Percentiles rank a stretch among this genome's conserved stretches.
Evolutionary conservation across 495 filamentous ascomycete genomes (phyloP).

Genomic region (Penicillium angulare): DNA sequence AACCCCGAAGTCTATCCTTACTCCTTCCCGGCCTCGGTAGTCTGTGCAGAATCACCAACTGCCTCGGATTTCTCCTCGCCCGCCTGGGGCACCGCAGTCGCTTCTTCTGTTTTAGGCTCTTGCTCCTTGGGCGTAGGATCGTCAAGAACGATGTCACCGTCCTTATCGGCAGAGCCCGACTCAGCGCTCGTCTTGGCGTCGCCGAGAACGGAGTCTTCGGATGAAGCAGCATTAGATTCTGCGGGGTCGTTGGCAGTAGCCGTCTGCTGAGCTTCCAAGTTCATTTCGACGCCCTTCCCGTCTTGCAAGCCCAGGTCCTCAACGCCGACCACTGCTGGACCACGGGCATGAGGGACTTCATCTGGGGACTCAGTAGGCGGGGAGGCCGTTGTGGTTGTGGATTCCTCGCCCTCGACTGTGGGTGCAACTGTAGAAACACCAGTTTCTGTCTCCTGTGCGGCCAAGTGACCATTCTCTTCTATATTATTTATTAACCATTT

Average conservation of each 20-base stretch:
- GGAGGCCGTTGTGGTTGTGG: slow-evolving; percentile 11
- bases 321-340: slow-evolving; percentile 77
- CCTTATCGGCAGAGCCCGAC: slow-evolving; percentile 27
- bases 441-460: slow-evolving; percentile 12
- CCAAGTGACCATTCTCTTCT: slow-evolving; percentile 17
- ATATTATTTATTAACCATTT: slow-evolving; percentile 10
- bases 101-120: slow-evolving; percentile 10
- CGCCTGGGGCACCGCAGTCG: slow-evolving; percentile 6
- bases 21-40: slow-evolving; percentile 14
- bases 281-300: slow-evolving; percentile 46
- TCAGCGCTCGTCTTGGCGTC: slow-evolving; percentile 8
- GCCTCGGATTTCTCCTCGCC: slow-evolving; percentile 5
- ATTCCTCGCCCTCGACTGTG: slow-evolving; percentile 32
- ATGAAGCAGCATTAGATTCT: slow-evolving; percentile 1
- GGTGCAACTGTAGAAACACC: slow-evolving; percentile 2
- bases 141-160: slow-evolving; percentile 43
- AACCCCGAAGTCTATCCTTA: slow-evolving; percentile 2
- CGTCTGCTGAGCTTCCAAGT: slow-evolving; percentile 18
- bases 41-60: slow-evolving; percentile 7
- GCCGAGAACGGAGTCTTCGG: slow-evolving; percentile 8
- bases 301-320: slow-evolving; percentile 85
- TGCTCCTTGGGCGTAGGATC: slow-evolving; percentile 26
- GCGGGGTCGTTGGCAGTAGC: background rate
- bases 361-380: slow-evolving; percentile 34
- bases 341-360: slow-evolving; percentile 76